A percentile compares a stretch with the other conserved stretches of the same genome.
Conservation (phyloP, 495 filamentous ascomycete species). For the Cenococcum geophilum region DNA sequence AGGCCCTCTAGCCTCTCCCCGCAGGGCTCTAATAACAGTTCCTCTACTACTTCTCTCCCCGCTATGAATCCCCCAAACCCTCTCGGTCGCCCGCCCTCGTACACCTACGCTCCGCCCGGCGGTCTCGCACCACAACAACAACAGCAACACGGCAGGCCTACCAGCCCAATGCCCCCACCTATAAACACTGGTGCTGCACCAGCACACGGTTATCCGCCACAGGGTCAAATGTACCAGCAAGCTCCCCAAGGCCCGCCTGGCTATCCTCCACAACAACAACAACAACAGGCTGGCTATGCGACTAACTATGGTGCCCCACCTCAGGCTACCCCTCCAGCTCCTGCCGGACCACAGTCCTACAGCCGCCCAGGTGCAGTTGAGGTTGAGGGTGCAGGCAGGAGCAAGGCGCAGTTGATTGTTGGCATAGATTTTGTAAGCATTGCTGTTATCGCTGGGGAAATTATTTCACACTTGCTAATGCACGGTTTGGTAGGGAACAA, state of each 20-base stretch:
- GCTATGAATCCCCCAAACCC: constrained; percentile 33
- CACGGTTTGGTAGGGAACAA: constrained; percentile 52
- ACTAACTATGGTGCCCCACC: constrained; percentile 27
- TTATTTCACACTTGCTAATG: too few relatives aligned
- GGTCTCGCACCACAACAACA: constrained; percentile 26
- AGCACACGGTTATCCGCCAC: constrained; percentile 28
- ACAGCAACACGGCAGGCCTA: constrained; percentile 34
- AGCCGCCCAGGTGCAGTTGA: constrained; percentile 54
- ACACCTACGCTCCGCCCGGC: constrained; percentile 39
- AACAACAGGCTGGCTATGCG: constrained; percentile 9
- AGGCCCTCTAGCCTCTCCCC: constrained; percentile 30
- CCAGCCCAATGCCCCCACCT: constrained; percentile 33
- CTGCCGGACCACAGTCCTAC: constrained; percentile 19
- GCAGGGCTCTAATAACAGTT: constrained; percentile 26
- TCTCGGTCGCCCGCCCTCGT: constrained; percentile 40
- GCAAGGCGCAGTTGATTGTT: constrained; percentile 73
- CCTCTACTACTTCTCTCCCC: constrained; percentile 26
- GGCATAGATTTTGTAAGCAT: constrained; percentile 74
- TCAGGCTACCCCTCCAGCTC: constrained; percentile 20
- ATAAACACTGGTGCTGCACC: constrained; percentile 22
- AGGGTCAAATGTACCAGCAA: constrained; percentile 28
- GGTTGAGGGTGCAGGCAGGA: constrained; percentile 77
- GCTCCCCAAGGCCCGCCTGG: constrained; percentile 31
- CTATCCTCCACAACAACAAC: constrained; percentile 34
- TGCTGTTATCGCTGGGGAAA: neutral